Evolutionary conservation across 2,329 filamentous ascomycete genomes (phyloP).

Genomic region (Talaromyces sp.): DNA sequence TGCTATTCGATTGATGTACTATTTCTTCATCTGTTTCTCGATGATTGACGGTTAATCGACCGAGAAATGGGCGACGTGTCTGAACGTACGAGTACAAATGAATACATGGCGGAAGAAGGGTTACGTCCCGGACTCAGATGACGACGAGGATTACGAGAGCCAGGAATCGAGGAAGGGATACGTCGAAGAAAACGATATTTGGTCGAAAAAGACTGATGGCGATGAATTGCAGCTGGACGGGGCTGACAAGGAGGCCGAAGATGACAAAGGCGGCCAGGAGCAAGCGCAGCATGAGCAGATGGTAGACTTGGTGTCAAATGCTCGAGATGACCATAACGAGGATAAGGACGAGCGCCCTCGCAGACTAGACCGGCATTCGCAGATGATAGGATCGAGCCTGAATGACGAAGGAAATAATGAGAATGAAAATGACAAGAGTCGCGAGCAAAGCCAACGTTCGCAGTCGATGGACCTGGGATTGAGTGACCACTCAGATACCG

Average conservation of each 20-base stretch:
- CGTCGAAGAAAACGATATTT: background rate
- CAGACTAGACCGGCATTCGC: background rate
- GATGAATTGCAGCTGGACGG: background rate
- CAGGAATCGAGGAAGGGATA: slow-evolving; percentile 24
- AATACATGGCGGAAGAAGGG: slow-evolving; percentile 50
- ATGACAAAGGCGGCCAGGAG: background rate
- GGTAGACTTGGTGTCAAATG: background rate
- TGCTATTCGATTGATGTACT: background rate
- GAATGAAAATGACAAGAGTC: background rate
- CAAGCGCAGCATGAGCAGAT: background rate
- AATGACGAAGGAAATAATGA: background rate
- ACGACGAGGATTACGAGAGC: slow-evolving; percentile 41
- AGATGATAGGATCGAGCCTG: background rate
- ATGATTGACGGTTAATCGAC: slow-evolving; percentile 14
- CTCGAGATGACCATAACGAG: background rate
- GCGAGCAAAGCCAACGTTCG: background rate
- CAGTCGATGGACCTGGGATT: background rate
- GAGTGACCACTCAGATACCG: background rate
- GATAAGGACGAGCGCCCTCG: background rate
- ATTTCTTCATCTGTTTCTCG: slow-evolving; percentile 1
- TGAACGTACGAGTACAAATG: slow-evolving; percentile 34
- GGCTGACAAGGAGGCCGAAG: background rate
- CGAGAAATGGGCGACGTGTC: slow-evolving; percentile 36
- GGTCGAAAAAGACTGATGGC: background rate
- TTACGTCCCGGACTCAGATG: slow-evolving; percentile 52